Conservation (phyloP, 192 early-diverging fungal genomes). For the Jimgerdemannia lactiflua region DNA sequence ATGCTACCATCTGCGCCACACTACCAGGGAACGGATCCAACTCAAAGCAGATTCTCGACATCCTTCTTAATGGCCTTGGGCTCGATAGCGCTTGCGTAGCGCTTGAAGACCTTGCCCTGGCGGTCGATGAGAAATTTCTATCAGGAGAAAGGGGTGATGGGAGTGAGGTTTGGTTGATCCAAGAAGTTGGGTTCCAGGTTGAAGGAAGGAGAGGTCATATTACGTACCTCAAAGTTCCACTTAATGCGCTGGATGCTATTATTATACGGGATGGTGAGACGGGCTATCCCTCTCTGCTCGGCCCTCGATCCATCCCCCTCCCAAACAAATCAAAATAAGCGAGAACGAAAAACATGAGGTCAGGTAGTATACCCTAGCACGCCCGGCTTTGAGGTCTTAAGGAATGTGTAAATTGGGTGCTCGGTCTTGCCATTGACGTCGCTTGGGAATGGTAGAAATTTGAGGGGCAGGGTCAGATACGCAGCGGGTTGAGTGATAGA, state of each 20-base stretch:
- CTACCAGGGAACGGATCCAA: too few relatives aligned
- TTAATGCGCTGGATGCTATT: slow-evolving; percentile 56
- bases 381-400: slow-evolving; percentile 52
- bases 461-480: not conserved
- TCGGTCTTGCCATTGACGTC: slow-evolving; percentile 78
- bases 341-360: not conserved
- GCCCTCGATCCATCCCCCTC: too few relatives aligned
- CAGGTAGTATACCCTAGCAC: slow-evolving; percentile 23
- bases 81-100: slow-evolving; percentile 60
- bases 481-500: too few relatives aligned
- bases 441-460: slow-evolving; percentile 10
- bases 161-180: slow-evolving; percentile 1
- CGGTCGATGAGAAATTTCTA: slow-evolving; percentile 72
- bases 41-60: slow-evolving; percentile 53
- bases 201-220: not conserved
- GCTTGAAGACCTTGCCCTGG: slow-evolving; percentile 60
- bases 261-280: not conserved
- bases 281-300: too few relatives aligned
- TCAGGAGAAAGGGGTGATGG: not conserved
- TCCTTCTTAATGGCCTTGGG: slow-evolving; percentile 59
- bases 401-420: slow-evolving; percentile 57
- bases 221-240: slow-evolving; percentile 74
- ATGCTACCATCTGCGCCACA: too few relatives aligned
- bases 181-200: not conserved
- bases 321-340: not conserved